Base-by-base conservation (phyloP, 805 yeast genomes). In the Ogataea angusta region DNA sequence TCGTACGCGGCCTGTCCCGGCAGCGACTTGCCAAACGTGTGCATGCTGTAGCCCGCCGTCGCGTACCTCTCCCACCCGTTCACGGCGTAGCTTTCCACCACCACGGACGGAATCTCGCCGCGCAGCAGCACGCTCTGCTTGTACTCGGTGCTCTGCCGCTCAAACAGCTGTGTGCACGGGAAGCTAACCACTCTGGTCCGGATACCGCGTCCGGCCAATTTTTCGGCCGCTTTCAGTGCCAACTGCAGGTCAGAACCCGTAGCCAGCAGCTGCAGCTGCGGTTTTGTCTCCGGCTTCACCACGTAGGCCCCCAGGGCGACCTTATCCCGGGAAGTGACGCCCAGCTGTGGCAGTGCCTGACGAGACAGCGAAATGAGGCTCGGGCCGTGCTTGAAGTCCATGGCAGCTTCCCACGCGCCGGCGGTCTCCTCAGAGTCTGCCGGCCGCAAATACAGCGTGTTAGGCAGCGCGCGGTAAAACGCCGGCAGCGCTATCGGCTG, bases 11-110 rank as follows among this genome's bases (percentile, higher is more conserved):
- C 86, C 42, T 70, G 68, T 62, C 83, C 91, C 63, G 88, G 86
- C 65, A 95, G 97, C 43, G 97, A 89, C 50, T 90, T 93, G 76
- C 99, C 99, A 64, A 93, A 93, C 70, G 86, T 80, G 78, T 85
- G 80, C 63, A 93, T 76, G 69, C 96, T 96, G 60, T 91, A 86
- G 67, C 89, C 95, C 73, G 87, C 95, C 72, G 93, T 98, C 45
- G 97, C 80, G 73, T 89, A 93, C 69, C 82, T 85, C 58, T 82
- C 76, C 99, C 99, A 93, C 40, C 96, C 96, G 58, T 75, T 72
- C 36, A 95, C 80, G 43, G 95, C 69, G 79, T 87, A 75, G 34
- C 89, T 98, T 78, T 93, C 99, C 51, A 91, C 85, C 40, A 96
- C 85, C 66, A 93, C 56, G 60, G 87, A 80, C 66, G 98, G 98